A percentile compares a stretch with the other conserved stretches of the same genome.
These are phyloP conservation scores for Macaranga tanarius DNA, from an alignment of 441 rosid genomes.

Conservation along the genomic window DNA sequence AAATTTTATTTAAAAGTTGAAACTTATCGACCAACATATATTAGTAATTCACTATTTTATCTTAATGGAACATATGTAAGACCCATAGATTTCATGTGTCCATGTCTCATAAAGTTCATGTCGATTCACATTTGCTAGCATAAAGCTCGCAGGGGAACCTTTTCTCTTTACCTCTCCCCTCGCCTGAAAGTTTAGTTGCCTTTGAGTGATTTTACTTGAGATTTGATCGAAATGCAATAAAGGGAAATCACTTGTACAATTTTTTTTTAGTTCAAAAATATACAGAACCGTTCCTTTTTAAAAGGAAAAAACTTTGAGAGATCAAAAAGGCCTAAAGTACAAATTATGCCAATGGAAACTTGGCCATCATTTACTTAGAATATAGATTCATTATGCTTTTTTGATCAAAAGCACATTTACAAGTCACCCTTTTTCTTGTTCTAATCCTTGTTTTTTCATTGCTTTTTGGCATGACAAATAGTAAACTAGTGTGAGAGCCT, in stretches of 20 bases:
- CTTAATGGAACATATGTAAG: too few species aligned
- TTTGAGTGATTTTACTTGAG: not conserved
- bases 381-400: not conserved
- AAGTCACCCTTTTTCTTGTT: not conserved
- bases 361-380: not conserved
- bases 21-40: too few species aligned
- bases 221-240: constrained; percentile 5
- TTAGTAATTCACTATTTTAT: too few species aligned
- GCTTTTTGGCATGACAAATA: not conserved
- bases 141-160: not conserved
- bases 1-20: too few species aligned
- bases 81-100: too few species aligned
- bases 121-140: too few species aligned
- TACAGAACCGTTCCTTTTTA: constrained; percentile 7
- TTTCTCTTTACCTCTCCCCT: not conserved
- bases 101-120: too few species aligned
- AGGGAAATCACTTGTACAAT: not conserved
- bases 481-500: not conserved
- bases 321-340: not conserved
- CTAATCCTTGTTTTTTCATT: not conserved
- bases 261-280: not conserved
- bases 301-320: not conserved
- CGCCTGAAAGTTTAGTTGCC: not conserved
- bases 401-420: constrained; percentile 8
- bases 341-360: not conserved